Evolutionary conservation across 1,284 basidiomycete species (phyloP).

Genomic region (Pascua guehoae): DNA sequence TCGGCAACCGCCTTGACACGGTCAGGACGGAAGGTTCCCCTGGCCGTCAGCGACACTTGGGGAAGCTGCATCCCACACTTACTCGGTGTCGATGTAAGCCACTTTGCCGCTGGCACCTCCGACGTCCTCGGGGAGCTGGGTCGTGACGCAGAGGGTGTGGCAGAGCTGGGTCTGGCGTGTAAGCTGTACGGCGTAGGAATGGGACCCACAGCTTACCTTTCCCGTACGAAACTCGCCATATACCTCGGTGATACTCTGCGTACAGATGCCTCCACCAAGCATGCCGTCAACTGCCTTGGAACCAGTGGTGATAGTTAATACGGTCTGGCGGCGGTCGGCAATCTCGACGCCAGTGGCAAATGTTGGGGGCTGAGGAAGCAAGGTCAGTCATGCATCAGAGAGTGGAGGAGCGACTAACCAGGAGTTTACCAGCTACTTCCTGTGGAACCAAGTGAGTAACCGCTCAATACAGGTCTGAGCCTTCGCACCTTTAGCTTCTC

Average conservation of each 20-base stretch:
- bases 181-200: conserved; percentile 44
- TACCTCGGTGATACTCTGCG: conserved; percentile 80
- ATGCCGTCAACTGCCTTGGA: conserved; percentile 85
- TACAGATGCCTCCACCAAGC: conserved; percentile 79
- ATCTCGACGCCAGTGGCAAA: conserved; percentile 87
- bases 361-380: conserved; percentile 63
- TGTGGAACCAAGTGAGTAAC: conserved; percentile 37
- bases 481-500: conserved; percentile 81
- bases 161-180: conserved; percentile 82
- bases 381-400: conserved; percentile 1
- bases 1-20: conserved; percentile 84
- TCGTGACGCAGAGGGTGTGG: conserved; percentile 83
- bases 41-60: conserved; percentile 17
- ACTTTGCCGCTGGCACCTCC: conserved; percentile 89
- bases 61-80: neutral
- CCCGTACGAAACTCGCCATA: conserved; percentile 51
- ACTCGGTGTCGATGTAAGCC: conserved; percentile 91
- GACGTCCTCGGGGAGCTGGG: conserved; percentile 81
- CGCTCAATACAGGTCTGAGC: neutral
- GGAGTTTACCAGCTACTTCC: conserved; percentile 81
- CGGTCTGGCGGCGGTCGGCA: conserved; percentile 73
- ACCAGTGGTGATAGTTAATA: conserved; percentile 77
- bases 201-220: conserved; percentile 61
- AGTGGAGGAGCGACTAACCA: conserved; percentile 52
- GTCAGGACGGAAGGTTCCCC: conserved; percentile 88